Evolutionary conservation across 2,329 filamentous ascomycete genomes (phyloP).

Genomic region (Claviceps africana): DNA sequence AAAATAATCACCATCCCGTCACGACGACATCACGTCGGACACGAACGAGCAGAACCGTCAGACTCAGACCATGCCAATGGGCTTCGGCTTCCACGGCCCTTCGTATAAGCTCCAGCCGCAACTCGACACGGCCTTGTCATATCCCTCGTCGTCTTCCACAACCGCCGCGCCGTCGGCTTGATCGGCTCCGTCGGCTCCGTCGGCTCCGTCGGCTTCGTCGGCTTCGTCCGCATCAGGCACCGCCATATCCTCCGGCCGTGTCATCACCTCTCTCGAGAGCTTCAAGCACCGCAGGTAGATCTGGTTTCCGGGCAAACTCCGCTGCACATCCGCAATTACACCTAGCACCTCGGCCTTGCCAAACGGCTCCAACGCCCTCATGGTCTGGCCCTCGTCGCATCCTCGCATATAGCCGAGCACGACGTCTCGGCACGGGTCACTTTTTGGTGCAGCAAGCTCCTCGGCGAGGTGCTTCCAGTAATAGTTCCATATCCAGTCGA

Average conservation of each 20-base stretch:
- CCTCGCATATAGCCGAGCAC: slow-evolving; percentile 26
- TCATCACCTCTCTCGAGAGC: slow-evolving; percentile 28
- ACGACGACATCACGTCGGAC: background rate
- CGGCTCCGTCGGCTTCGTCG: slow-evolving; percentile 5
- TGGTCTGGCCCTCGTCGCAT: slow-evolving; percentile 15
- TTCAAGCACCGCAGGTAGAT: slow-evolving; percentile 30
- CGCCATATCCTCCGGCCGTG: slow-evolving; percentile 9
- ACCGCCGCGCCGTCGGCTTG: slow-evolving; percentile 4
- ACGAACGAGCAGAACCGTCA: background rate
- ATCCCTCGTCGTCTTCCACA: slow-evolving; percentile 4
- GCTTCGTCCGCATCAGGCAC: slow-evolving; percentile 5
- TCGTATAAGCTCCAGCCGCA: slow-evolving; percentile 34
- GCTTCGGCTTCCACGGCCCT: slow-evolving; percentile 41
- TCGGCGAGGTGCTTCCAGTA: slow-evolving; percentile 55
- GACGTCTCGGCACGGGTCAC: slow-evolving; percentile 19
- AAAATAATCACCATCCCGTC: background rate
- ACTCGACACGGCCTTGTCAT: slow-evolving; percentile 7
- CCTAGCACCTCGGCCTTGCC: slow-evolving; percentile 23
- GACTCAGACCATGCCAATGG: slow-evolving; percentile 38
- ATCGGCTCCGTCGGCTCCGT: too few species aligned
- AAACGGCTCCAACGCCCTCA: slow-evolving; percentile 21
- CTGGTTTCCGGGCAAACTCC: slow-evolving; percentile 26
- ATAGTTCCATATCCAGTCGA: slow-evolving; percentile 78
- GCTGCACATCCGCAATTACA: slow-evolving; percentile 25
- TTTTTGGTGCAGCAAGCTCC: slow-evolving; percentile 5